phyloP scores from a whole-genome alignment of 768 basidiomycete genomes.

The Naganishia antarctica region DNA sequence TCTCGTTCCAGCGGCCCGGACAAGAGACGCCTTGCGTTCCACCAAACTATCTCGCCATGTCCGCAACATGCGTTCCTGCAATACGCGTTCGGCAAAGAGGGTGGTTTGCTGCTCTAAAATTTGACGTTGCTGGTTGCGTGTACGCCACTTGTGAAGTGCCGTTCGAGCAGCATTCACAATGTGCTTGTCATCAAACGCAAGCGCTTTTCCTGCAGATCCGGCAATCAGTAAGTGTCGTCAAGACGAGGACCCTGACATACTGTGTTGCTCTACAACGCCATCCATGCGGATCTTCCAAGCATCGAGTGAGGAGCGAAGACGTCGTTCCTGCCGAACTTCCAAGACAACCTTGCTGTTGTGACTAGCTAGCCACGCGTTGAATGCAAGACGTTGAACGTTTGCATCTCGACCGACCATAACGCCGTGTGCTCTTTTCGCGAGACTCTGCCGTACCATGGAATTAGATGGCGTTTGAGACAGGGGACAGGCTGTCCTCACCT shows the following conservation, averaged over 20 bases:
- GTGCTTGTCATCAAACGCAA: conserved; percentile 7
- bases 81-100: background rate
- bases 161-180: conserved; percentile 10
- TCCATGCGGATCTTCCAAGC: conserved; percentile 18
- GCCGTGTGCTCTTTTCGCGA: conserved; percentile 16
- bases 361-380: conserved; percentile 18
- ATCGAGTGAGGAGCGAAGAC: conserved; percentile 11
- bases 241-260: background rate
- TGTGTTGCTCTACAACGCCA: conserved; percentile 8
- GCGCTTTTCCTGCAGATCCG: conserved; percentile 16
- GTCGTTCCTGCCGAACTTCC: conserved; percentile 1
- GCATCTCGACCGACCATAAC: conserved; percentile 18
- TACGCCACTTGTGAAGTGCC: conserved; percentile 9
- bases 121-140: background rate
- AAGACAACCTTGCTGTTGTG: conserved; percentile 15
- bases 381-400: conserved; percentile 7
- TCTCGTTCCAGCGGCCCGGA: conserved; percentile 4
- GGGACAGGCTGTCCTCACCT: background rate
- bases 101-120: background rate
- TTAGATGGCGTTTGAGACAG: background rate
- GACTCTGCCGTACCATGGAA: background rate
- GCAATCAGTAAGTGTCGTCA: background rate
- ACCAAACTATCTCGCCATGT: background rate
- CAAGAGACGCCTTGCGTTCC: background rate
- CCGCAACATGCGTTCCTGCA: conserved; percentile 9